A percentile compares a stretch with the other conserved stretches of the same genome.
These are phyloP conservation scores for Phytomonas francai DNA, from an alignment of 208 protist genomes.

Conservation along the genomic window DNA sequence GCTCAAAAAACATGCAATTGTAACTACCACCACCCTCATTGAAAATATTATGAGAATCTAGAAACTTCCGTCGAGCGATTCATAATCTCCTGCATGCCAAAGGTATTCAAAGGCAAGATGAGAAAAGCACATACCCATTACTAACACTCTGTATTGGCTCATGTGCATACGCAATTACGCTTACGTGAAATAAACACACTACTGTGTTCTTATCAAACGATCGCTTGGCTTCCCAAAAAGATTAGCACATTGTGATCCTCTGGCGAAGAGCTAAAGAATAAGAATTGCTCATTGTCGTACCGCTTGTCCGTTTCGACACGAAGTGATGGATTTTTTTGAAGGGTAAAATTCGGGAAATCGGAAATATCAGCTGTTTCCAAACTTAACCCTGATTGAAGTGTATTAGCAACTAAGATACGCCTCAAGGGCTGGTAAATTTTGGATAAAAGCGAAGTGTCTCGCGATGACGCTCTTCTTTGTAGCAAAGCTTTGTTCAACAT, in stretches of 20 bases:
- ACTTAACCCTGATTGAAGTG: neutral
- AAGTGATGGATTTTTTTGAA: conserved; percentile 1
- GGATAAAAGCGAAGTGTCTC: neutral
- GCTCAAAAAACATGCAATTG: neutral
- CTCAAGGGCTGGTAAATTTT: neutral
- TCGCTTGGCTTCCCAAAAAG: conserved; percentile 20
- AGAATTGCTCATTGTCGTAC: conserved; percentile 20
- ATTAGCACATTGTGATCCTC: conserved; percentile 23
- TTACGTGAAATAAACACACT: neutral
- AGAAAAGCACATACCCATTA: neutral
- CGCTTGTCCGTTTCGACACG: conserved; percentile 12
- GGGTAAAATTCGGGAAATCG: neutral
- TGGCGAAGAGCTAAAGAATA: conserved; percentile 23
- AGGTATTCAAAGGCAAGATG: neutral
- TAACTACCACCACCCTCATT: neutral
- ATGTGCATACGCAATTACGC: neutral
- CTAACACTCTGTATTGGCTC: neutral
- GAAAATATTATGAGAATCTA: neutral
- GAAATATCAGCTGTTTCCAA: neutral
- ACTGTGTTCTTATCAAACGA: conserved; percentile 67
- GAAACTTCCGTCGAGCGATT: too few species aligned
- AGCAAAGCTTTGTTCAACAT: conserved; percentile 24
- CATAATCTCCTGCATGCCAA: too few species aligned
- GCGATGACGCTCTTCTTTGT: neutral
- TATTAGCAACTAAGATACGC: neutral